These are phyloP conservation scores for Cornus suecica DNA, from an alignment of 148 eudicot species.

Conservation along the genomic window DNA sequence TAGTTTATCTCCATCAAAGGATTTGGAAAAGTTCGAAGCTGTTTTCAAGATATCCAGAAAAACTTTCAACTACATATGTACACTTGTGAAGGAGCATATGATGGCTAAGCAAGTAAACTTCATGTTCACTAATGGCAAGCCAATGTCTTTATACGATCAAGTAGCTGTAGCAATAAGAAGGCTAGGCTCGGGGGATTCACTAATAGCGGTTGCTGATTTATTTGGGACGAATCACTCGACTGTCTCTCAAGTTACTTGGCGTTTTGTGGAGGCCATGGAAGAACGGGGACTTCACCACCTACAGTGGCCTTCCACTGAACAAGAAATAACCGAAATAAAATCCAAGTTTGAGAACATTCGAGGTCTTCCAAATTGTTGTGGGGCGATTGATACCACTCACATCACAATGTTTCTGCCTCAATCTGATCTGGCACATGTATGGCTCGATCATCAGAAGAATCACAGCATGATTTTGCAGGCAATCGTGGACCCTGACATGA, in stretches of 20 bases:
- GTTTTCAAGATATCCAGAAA: conserved; percentile 67
- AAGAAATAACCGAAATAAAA: conserved; percentile 54
- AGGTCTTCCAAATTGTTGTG: conserved; percentile 89
- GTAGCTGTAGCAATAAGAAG: conserved; percentile 84
- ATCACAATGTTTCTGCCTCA: conserved; percentile 61
- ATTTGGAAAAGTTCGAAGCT: conserved; percentile 47
- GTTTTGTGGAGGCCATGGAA: conserved; percentile 85
- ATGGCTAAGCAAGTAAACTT: conserved; percentile 49
- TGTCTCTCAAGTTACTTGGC: conserved; percentile 93
- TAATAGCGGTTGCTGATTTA: conserved; percentile 54
- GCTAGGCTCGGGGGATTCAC: conserved; percentile 80
- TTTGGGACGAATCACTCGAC: conserved; percentile 77
- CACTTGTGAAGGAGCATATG: conserved; percentile 66
- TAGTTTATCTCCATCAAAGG: conserved; percentile 39
- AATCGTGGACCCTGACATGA: conserved; percentile 79
- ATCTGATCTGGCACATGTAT: conserved; percentile 46
- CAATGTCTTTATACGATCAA: conserved; percentile 57
- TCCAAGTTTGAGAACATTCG: conserved; percentile 62
- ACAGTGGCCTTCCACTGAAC: conserved; percentile 68
- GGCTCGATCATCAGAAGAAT: conserved; percentile 63
- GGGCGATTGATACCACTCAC: conserved; percentile 81
- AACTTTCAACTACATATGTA: conserved; percentile 78
- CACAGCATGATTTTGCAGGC: conserved; percentile 91
- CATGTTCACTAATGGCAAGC: conserved; percentile 53
- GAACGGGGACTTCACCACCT: conserved; percentile 69